phyloP scores from a whole-genome alignment of 179 eudicot genomes.

The Drosera spatulata region DNA sequence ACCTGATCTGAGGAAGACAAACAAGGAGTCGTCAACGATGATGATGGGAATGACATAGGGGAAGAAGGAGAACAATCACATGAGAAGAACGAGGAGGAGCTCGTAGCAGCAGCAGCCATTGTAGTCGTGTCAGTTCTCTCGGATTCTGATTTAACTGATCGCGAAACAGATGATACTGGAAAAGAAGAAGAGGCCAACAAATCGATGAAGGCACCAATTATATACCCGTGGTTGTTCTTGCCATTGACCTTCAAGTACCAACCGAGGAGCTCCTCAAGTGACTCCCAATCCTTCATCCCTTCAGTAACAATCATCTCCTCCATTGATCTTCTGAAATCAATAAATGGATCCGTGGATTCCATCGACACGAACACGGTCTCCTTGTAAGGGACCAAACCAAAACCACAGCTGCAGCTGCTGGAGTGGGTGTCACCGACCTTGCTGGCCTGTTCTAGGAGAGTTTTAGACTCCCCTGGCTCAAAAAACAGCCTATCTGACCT shows the following conservation, averaged over 20 bases:
- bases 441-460: slow-evolving; percentile 16
- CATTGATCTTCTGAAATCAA: slow-evolving; percentile 68
- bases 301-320: slow-evolving; percentile 63
- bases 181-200: slow-evolving; percentile 19
- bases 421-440: not conserved
- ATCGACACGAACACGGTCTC: slow-evolving; percentile 42
- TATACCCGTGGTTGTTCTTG: slow-evolving; percentile 43
- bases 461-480: slow-evolving; percentile 33
- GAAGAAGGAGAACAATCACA: not conserved
- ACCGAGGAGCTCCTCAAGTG: slow-evolving; percentile 46
- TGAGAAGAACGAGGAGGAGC: not conserved
- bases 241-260: slow-evolving; percentile 18
- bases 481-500: slow-evolving; percentile 28
- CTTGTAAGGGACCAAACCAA: slow-evolving; percentile 11
- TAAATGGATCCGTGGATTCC: slow-evolving; percentile 48
- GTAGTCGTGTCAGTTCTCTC: not conserved
- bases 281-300: slow-evolving; percentile 52
- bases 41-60: not conserved
- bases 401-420: not conserved
- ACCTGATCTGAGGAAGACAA: not conserved
- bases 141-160: not conserved
- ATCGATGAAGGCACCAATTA: slow-evolving; percentile 50
- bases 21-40: slow-evolving; percentile 1
- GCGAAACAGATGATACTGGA: not conserved
- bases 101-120: not conserved